Conservation (phyloP, 1,284 basidiomycete species). For the Ganoderma sinense region DNA sequence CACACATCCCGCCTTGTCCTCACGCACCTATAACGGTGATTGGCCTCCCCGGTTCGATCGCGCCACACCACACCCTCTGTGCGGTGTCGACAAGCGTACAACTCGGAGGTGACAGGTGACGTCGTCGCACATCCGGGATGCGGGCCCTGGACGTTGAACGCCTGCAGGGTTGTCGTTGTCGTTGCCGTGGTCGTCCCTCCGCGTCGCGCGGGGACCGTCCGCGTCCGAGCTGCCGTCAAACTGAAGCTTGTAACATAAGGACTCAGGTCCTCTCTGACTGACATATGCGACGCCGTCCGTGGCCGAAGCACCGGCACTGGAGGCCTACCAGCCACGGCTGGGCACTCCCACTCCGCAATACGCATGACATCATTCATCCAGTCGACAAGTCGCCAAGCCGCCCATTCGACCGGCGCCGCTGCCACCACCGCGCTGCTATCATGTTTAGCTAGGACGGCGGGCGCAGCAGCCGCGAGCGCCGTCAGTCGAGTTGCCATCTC, state of each 20-base stretch:
- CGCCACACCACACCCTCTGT: not conserved
- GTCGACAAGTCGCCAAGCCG: too few relatives aligned
- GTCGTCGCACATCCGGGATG: not conserved
- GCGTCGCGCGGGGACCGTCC: too few relatives aligned
- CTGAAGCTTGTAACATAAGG: not conserved
- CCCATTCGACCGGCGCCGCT: too few relatives aligned
- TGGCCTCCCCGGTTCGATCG: not conserved
- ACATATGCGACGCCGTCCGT: not conserved
- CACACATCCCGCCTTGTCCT: not conserved
- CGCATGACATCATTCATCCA: too few relatives aligned
- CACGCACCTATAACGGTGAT: conserved; percentile 2
- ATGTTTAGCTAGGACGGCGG: conserved; percentile 7
- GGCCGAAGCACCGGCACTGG: not conserved
- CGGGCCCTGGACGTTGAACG: too few relatives aligned
- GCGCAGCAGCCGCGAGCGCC: conserved; percentile 5
- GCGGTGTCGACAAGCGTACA: too few relatives aligned
- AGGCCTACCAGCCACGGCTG: not conserved
- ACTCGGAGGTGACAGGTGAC: too few relatives aligned
- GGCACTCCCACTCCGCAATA: too few relatives aligned
- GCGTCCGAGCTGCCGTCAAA: not conserved
- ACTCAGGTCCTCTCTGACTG: not conserved
- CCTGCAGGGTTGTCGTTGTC: not conserved
- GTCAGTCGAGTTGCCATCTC: conserved; percentile 4
- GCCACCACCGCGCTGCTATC: conserved; percentile 5
- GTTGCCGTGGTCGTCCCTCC: too few relatives aligned